Conservation (phyloP, 2,329 filamentous ascomycete genomes). For the Helicocarpus griseus region DNA sequence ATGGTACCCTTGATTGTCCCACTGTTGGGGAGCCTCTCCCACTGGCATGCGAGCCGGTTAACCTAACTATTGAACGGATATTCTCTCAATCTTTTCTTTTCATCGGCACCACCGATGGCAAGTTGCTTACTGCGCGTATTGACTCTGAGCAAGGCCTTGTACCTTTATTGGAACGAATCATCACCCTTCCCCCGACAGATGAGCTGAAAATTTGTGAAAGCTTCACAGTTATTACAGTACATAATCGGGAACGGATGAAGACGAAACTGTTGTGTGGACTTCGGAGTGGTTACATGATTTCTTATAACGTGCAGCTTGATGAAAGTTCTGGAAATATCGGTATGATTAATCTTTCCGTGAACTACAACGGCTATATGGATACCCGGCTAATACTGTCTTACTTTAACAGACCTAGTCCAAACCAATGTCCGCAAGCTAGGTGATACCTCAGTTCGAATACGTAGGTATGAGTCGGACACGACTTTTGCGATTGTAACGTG, state of each 20-base stretch:
- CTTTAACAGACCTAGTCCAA: conserved; percentile 24
- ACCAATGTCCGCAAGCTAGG: conserved; percentile 22
- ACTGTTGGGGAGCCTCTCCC: conserved; percentile 16
- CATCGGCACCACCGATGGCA: conserved; percentile 31
- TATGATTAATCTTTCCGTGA: conserved; percentile 10
- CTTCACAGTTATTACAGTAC: conserved; percentile 20
- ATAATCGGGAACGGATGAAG: conserved; percentile 9
- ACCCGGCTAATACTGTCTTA: conserved; percentile 9
- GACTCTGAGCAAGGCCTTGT: conserved; percentile 15
- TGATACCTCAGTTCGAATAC: conserved; percentile 28
- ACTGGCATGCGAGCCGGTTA: conserved; percentile 28
- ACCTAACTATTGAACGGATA: conserved; percentile 23
- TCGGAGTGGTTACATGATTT: conserved; percentile 35
- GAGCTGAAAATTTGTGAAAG: conserved; percentile 29
- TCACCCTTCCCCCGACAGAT: conserved; percentile 17
- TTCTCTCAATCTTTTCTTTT: conserved; percentile 24
- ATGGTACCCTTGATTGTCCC: conserved; percentile 14
- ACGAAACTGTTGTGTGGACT: conserved; percentile 35
- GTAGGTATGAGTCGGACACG: conserved; percentile 18
- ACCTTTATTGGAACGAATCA: conserved; percentile 16
- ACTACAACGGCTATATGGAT: conserved; percentile 8
- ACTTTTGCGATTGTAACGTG: conserved; percentile 26
- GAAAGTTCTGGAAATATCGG: conserved; percentile 18
- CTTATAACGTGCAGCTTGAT: conserved; percentile 15
- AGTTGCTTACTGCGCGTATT: conserved; percentile 22